Percentiles rank a stretch among this genome's conserved stretches.
Evolutionary conservation across 2,329 filamentous ascomycete genomes (phyloP).

Genomic region (Cyclaneusma minus): DNA sequence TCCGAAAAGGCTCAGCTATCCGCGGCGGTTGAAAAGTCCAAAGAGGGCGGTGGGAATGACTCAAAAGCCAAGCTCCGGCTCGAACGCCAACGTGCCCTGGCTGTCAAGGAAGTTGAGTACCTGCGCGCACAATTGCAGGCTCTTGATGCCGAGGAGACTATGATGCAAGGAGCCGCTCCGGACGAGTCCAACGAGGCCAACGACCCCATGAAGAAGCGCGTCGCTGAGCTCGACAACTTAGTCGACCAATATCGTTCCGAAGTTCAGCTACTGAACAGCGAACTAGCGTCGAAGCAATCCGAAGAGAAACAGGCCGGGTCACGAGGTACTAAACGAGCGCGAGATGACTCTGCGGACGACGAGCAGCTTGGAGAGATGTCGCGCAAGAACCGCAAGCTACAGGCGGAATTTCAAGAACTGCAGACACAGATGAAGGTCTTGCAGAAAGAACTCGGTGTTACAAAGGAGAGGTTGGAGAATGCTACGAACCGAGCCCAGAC

Average conservation of each 20-base stretch:
- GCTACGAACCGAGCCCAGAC: conserved; percentile 55
- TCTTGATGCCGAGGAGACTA: conserved; percentile 75
- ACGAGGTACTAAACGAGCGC: conserved; percentile 46
- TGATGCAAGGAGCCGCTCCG: conserved; percentile 65
- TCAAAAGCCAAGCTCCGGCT: conserved; percentile 61
- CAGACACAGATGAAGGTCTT: conserved; percentile 58
- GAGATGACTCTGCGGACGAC: conserved; percentile 36
- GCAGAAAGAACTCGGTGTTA: conserved; percentile 59
- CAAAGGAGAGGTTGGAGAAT: conserved; percentile 54
- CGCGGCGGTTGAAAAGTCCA: conserved; percentile 56
- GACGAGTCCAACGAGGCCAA: conserved; percentile 67
- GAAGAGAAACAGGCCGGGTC: conserved; percentile 21
- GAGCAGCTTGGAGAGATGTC: conserved; percentile 67
- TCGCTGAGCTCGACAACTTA: conserved; percentile 70
- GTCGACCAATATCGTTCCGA: conserved; percentile 78
- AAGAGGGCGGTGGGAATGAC: conserved; percentile 30
- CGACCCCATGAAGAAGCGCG: conserved; percentile 52
- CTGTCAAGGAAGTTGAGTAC: conserved; percentile 86
- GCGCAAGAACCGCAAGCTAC: conserved; percentile 77
- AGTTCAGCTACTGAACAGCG: conserved; percentile 55
- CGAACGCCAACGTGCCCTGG: conserved; percentile 72
- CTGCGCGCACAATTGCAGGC: conserved; percentile 82
- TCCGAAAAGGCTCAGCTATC: conserved; percentile 49
- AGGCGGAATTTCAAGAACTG: conserved; percentile 57
- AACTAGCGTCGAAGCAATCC: conserved; percentile 42